Base-by-base conservation (phyloP, 371 early-diverging fungal genomes). In the Caulochytrium protostelioides region DNA sequence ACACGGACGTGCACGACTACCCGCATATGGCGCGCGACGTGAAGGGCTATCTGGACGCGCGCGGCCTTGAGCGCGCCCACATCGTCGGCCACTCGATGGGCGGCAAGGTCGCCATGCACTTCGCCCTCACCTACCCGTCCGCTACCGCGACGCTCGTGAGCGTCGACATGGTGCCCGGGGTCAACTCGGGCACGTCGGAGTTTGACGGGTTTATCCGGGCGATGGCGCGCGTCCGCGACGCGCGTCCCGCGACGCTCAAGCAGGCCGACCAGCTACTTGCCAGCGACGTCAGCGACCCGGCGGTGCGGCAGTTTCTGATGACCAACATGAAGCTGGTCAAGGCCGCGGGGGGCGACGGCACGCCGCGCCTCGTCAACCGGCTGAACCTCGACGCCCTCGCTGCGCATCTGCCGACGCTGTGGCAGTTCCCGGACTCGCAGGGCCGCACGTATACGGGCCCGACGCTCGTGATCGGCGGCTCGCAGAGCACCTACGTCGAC, bases 81-180 rank as follows among this genome's bases (percentile, higher is more conserved):
- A 35, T 89, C 12, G 42, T 91, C 24, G 92, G 92, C 1, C 92
- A 91, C 44, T 86, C 87, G 8, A 85, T 89, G 54, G 92, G 92
- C 16, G 90, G 87, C 15, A 85, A 86, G 41, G 79, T 73, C 0
- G 83, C 76, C 0, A 89, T 92, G 87, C 55, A 59, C 13, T 42
- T 76, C 12, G 82, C 85, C 0, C 46, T 87, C 18, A 29, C 40
- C n/a, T 35, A 54, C 7, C n/a, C n/a, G n/a, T n/a, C n/a, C n/a
- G n/a, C n/a, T n/a, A n/a, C 23, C 19, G 16, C 26, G 4, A 5
- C 32, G 7, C 74, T 68, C 0, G 42, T 47, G 1, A 39, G 56
- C 6, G 38, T 87, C 3, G 59, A 70, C 10, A 72, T 70, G 32
- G 50, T 89, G 9, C 52, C 85, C 12, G 78, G 83, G 1, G 83